Conservation (phyloP, 768 basidiomycete genomes). For the Collybia sordida region DNA sequence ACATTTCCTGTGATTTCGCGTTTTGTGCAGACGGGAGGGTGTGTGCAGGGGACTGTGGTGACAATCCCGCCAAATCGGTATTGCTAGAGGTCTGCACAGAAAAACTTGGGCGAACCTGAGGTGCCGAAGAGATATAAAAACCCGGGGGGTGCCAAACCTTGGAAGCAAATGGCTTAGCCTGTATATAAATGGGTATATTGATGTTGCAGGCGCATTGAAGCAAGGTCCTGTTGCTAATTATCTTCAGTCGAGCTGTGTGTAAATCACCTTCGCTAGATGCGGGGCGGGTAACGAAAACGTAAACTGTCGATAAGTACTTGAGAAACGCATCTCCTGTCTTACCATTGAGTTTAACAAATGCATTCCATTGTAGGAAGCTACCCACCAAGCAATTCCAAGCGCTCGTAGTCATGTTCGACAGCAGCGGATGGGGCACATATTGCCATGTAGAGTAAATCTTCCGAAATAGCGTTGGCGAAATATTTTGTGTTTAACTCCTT, state of each 20-base stretch:
- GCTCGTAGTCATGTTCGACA: conserved; percentile 77
- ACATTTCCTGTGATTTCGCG: conserved; percentile 6
- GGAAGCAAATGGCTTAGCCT: conserved; percentile 65
- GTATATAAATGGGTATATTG: conserved; percentile 73
- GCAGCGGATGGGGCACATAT: conserved; percentile 70
- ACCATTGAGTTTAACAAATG: conserved; percentile 8
- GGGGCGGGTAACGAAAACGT: conserved; percentile 72
- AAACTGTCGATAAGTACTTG: conserved; percentile 75
- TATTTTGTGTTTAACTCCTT: conserved; percentile 75
- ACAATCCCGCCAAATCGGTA: neutral
- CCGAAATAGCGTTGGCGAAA: conserved; percentile 62
- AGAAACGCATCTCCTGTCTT: conserved; percentile 75
- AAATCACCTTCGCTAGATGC: conserved; percentile 63
- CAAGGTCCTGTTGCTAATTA: conserved; percentile 76
- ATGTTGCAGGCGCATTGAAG: conserved; percentile 51
- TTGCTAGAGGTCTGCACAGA: neutral
- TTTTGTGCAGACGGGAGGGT: neutral
- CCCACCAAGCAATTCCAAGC: conserved; percentile 79
- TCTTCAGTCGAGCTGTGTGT: conserved; percentile 61
- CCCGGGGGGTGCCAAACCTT: conserved; percentile 66
- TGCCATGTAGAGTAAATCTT: conserved; percentile 62
- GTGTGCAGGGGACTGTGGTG: neutral
- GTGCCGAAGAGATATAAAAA: conserved; percentile 18
- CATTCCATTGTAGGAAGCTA: conserved; percentile 1
- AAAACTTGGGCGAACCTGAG: neutral